phyloP scores from a whole-genome alignment of 371 early-diverging fungal species.

The Funneliformis caledonium region DNA sequence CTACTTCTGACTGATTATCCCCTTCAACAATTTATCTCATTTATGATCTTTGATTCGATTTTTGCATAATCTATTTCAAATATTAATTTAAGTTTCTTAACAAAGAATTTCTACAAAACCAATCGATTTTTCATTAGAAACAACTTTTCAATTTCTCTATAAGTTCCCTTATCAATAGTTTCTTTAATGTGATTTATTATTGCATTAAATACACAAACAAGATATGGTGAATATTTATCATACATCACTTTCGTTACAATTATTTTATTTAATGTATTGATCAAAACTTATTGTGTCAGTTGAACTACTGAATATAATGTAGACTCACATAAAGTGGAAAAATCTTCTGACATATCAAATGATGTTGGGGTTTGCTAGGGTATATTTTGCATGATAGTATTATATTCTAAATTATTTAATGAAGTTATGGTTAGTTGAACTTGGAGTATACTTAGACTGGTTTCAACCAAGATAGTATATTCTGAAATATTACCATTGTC shows the following conservation, averaged over 20 bases:
- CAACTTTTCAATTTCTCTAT: constrained; percentile 13
- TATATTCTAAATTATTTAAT: too few relatives aligned
- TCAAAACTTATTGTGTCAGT: neutral
- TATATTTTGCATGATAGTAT: too few relatives aligned
- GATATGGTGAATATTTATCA: constrained; percentile 24
- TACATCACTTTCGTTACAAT: constrained; percentile 5
- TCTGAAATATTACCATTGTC: neutral
- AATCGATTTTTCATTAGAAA: constrained; percentile 13
- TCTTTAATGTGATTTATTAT: constrained; percentile 9
- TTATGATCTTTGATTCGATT: neutral
- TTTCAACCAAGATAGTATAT: neutral
- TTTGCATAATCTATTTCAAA: neutral
- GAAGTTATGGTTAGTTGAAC: too few relatives aligned
- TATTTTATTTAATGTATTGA: constrained; percentile 1
- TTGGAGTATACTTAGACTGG: neutral
- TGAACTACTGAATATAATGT: neutral
- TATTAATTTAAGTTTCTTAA: constrained; percentile 6
- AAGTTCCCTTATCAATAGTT: neutral
- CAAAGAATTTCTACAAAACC: neutral
- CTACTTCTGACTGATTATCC: neutral
- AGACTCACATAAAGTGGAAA: neutral
- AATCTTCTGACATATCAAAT: neutral
- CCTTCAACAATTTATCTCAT: neutral
- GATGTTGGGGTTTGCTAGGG: neutral
- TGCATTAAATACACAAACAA: neutral